Evolutionary conservation across 2,329 filamentous ascomycete genomes (phyloP), one percentile per base, ranked within the genome.

Genomic region (Pseudogymnoascus destructans): DNA sequence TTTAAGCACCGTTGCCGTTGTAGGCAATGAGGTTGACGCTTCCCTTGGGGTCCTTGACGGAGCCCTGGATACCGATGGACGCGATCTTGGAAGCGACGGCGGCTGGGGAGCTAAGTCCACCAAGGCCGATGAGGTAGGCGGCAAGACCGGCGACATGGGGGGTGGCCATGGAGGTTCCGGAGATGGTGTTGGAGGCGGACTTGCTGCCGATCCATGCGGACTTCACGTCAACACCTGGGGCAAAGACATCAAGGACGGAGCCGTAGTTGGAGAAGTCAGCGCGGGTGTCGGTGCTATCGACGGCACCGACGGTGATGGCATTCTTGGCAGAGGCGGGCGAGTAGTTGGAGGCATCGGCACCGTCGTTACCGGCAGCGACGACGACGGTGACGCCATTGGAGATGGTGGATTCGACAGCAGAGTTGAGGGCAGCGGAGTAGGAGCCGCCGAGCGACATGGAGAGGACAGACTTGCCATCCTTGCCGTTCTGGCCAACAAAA

Each of bases 91-190:
- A 55, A 65, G 73, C 75, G 19, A 83, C 74, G 9, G 71, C 75
- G 57, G 72, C 68, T 0, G 79, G 75, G n/a, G 70, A 72, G 6
- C 54, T 64, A 60, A 73, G 67, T 1, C 71, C 71, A 59, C 77
- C 72, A 10, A 78, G 69, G n/a, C 70, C 70, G 60, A 77, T 66
- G 27, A 84, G 68, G 66, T 84, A 84, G n/a, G 79, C 73, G 9
- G 76, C 79, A n/a, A 85, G 68, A 10, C 82, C 82, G 21, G 79
- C 73, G 57, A 85, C 73, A 65, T 84, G 81, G 0, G 82, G 81
- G 2, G 75, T 71, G 1, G 81, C 79, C 81, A 84, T 84, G 33
- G 76, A 81, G 5, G 82, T 85, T 32, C 82, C 82, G 11, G 73
- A 77, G 64, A 81, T 73, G 13, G 67, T 75, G 65, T 80, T 73